phyloP scores from a whole-genome alignment of 1,284 basidiomycete species.

The Sporisorium reilianum region DNA sequence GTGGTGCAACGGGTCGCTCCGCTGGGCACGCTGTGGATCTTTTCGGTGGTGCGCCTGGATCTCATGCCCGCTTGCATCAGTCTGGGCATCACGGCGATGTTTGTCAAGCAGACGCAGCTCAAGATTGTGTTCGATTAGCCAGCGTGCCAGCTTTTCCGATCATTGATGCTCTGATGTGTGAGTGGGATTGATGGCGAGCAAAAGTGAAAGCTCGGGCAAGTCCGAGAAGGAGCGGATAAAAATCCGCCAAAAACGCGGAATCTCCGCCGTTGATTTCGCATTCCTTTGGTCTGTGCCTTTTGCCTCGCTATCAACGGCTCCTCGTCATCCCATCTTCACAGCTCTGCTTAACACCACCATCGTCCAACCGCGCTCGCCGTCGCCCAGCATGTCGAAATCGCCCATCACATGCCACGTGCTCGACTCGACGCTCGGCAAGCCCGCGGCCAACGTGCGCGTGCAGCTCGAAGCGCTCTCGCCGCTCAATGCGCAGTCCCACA shows the following conservation, averaged over 20 bases:
- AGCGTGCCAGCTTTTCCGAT: too few species aligned
- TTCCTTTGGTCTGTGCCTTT: constrained; percentile 23
- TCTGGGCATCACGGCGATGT: constrained; percentile 59
- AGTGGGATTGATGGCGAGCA: background rate
- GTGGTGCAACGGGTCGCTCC: constrained; percentile 67
- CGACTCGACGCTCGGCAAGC: constrained; percentile 84
- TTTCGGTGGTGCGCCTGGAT: constrained; percentile 66
- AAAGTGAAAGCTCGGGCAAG: constrained; percentile 19
- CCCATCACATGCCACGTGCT: constrained; percentile 93
- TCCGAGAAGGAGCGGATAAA: constrained; percentile 17
- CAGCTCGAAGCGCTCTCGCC: constrained; percentile 39
- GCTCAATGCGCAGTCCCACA: constrained; percentile 30
- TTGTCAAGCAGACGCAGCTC: constrained; percentile 30
- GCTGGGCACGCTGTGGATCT: constrained; percentile 70
- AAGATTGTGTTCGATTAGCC: constrained; percentile 40
- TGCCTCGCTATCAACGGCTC: background rate
- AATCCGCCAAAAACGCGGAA: constrained; percentile 6
- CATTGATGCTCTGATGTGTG: too few species aligned
- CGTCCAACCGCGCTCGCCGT: background rate
- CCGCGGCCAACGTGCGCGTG: constrained; percentile 72
- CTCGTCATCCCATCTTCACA: background rate
- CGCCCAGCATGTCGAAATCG: constrained; percentile 44
- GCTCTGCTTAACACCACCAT: background rate
- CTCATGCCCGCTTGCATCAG: constrained; percentile 59
- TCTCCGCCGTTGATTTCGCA: constrained; percentile 12